Evolutionary conservation across 192 early-diverging fungal species (phyloP), one percentile per base, ranked within the genome.

Genomic region (Chytriomyces sp.): DNA sequence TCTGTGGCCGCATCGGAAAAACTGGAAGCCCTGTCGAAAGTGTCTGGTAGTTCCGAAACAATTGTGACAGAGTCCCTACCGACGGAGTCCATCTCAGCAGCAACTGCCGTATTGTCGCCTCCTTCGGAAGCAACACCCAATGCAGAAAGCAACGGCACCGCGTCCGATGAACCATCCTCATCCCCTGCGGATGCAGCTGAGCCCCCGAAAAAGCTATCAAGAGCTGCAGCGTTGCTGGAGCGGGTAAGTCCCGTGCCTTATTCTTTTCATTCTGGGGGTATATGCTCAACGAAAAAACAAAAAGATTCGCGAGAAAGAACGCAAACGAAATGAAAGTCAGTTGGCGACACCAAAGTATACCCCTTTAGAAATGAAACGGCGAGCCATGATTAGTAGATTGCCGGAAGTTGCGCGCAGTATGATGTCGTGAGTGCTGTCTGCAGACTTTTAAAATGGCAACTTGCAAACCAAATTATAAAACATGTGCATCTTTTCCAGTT

Each of bases 221-320:
- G 75, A 43, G 72, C 81, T 16, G 65, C 77, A 1, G 81, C 77
- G 5, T 49, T 82, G 9, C 65, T 82, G 0, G 77, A 79, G 67
- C 50, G 81, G 9, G 80, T 82, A 73, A 48, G 69, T 16, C 35
- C 35, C 35, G 4, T 4, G 35, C 4, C 20, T 13, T 62, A 7
- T 77, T 72, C 5, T 69, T 57, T 57, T 57, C 1, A 57, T 0
- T n/a, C 5, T 57, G 2, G 53, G 5, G 53, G 5, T 57, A 5
- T 57, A 1, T 3, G 5, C 53, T 57, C 53, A 57, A 35, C 35
- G 35, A 35, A 57, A 57, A 11, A 0, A 0, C 53, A 13, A 57
- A 57, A n/a, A 80, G 79, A 78, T 83, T 61, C 69, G 79, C 13
- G 82, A 72, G 35, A 75, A 72, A 16, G 82, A 80, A 70, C 62